Conservation (phyloP, 2,329 filamentous ascomycete species). For the Reticulascus tulasneorum region DNA sequence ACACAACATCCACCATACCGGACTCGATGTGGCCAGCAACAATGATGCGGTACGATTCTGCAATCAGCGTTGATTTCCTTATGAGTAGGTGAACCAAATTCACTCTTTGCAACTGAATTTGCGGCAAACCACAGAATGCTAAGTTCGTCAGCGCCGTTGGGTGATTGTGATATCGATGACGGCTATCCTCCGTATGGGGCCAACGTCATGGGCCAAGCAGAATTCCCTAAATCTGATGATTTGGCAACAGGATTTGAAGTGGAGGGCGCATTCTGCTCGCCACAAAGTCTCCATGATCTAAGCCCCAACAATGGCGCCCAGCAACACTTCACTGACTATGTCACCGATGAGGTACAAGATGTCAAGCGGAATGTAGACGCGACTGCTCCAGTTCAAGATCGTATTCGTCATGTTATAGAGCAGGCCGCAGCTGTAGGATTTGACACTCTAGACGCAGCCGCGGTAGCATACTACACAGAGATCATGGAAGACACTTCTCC, state of each 20-base stretch:
- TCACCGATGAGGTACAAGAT: too few species aligned
- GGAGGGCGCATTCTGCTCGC: neutral
- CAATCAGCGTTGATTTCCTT: neutral
- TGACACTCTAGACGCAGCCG: neutral
- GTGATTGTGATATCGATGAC: neutral
- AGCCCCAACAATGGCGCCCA: neutral
- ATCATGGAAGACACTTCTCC: neutral
- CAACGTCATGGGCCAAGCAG: neutral
- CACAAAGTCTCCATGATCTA: neutral
- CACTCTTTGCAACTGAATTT: too few species aligned
- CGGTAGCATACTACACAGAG: neutral
- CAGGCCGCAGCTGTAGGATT: neutral
- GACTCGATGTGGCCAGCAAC: neutral
- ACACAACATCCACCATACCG: neutral
- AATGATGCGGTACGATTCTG: neutral
- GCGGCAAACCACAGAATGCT: neutral
- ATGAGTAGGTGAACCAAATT: neutral
- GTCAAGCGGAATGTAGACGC: neutral
- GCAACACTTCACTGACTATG: too few species aligned
- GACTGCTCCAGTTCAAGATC: neutral
- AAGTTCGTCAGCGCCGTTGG: neutral
- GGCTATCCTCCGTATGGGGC: neutral
- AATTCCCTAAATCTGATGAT: neutral
- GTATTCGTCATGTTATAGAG: neutral
- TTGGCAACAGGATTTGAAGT: neutral